Conservation (phyloP, 73 alveolate genomes). For the Uronychia setigera region DNA sequence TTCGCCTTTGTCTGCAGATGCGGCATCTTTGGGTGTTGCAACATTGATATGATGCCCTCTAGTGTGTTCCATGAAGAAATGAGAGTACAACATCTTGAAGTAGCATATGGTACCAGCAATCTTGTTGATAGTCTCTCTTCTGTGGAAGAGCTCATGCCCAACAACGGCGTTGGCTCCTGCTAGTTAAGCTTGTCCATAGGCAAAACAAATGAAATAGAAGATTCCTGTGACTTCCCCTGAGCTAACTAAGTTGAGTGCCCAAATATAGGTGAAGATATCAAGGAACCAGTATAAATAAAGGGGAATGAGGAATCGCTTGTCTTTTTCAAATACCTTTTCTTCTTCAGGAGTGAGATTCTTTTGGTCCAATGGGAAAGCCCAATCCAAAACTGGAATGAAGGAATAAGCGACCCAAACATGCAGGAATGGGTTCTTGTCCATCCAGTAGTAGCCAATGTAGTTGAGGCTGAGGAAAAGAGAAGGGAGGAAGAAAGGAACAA, state of each 20-base stretch:
- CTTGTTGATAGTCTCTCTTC: constrained; percentile 51
- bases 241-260: constrained; percentile 21
- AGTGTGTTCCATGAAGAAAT: constrained; percentile 78
- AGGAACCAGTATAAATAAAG: constrained; percentile 16
- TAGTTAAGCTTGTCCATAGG: constrained; percentile 30
- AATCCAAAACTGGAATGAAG: constrained; percentile 19
- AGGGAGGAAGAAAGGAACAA: constrained; percentile 33
- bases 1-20: constrained; percentile 61
- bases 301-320: constrained; percentile 20
- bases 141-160: constrained; percentile 87
- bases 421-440: neutral
- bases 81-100: constrained; percentile 70
- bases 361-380: neutral
- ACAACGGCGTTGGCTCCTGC: constrained; percentile 61
- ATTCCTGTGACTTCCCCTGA: constrained; percentile 6
- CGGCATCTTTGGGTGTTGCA: constrained; percentile 84
- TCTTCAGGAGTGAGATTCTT: neutral
- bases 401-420: constrained; percentile 9
- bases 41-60: constrained; percentile 83
- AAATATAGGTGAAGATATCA: constrained; percentile 2
- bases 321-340: constrained; percentile 27
- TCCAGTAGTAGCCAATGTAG: neutral
- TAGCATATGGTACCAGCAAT: constrained; percentile 69
- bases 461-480: neutral
- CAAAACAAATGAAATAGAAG: neutral